Percentiles rank a stretch among this genome's conserved stretches.
Evolutionary conservation across 1,284 basidiomycete species (phyloP).

Genomic region (Sanguinoderma infundibulare): DNA sequence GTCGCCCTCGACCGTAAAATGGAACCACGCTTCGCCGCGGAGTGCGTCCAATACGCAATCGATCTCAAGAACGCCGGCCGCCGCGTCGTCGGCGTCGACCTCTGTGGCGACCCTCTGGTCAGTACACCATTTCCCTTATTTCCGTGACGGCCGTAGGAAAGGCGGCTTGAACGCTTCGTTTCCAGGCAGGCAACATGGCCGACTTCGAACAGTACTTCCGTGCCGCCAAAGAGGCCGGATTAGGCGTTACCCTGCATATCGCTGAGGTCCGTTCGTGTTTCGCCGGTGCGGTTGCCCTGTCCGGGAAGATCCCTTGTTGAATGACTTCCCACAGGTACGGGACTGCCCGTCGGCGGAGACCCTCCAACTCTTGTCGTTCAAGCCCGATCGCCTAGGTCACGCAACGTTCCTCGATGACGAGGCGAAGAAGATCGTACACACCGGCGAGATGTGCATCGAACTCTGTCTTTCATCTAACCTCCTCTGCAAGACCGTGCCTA

Average conservation of each 20-base stretch:
- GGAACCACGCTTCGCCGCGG: constrained; percentile 49
- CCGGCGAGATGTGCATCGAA: constrained; percentile 70
- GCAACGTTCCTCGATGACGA: constrained; percentile 78
- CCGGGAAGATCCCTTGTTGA: background rate
- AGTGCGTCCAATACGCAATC: constrained; percentile 63
- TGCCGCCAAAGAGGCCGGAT: constrained; percentile 58
- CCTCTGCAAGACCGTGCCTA: constrained; percentile 72
- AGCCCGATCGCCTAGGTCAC: constrained; percentile 77
- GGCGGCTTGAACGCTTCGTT: background rate
- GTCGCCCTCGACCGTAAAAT: constrained; percentile 78
- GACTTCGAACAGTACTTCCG: constrained; percentile 57
- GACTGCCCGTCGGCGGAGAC: constrained; percentile 63
- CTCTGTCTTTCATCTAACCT: constrained; percentile 85
- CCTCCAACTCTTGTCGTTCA: constrained; percentile 62
- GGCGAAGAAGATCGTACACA: constrained; percentile 59
- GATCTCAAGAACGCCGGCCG: constrained; percentile 58
- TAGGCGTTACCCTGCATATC: constrained; percentile 78
- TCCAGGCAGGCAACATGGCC: constrained; percentile 59
- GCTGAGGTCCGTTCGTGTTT: constrained; percentile 61
- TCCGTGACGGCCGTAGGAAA: background rate
- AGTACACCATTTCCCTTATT: constrained; percentile 14
- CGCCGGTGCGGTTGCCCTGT: background rate
- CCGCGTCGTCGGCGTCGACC: constrained; percentile 77
- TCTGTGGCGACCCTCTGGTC: constrained; percentile 76
- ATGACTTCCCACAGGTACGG: constrained; percentile 46